Percentiles rank a stretch among this genome's conserved stretches.
These are phyloP conservation scores for Penicillium atrosanguineum DNA, from an alignment of 495 filamentous ascomycete species.

Conservation along the genomic window DNA sequence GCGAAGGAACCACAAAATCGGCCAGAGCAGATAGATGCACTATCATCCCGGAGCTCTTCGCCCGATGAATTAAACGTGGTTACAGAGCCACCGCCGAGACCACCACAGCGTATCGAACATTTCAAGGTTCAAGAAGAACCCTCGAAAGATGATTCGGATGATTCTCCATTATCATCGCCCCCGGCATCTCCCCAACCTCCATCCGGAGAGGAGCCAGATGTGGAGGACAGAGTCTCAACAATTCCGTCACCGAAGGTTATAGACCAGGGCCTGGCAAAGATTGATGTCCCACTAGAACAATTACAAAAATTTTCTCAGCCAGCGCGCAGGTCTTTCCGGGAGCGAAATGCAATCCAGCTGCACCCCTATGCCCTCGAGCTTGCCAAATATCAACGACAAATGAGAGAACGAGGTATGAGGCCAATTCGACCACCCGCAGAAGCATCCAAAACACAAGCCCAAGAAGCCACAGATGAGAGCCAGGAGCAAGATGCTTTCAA, in stretches of 20 bases:
- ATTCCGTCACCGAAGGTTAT: not conserved
- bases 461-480: slow-evolving; percentile 51
- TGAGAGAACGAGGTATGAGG: slow-evolving; percentile 61
- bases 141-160: slow-evolving; percentile 11
- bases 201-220: slow-evolving; percentile 1
- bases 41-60: slow-evolving; percentile 19
- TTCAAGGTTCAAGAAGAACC: not conserved
- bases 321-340: slow-evolving; percentile 50
- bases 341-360: slow-evolving; percentile 72
- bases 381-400: slow-evolving; percentile 58
- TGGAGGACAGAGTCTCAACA: not conserved
- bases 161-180: slow-evolving; percentile 46
- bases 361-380: slow-evolving; percentile 70
- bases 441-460: slow-evolving; percentile 19
- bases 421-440: slow-evolving; percentile 52
- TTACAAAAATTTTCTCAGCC: slow-evolving; percentile 32
- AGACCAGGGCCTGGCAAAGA: slow-evolving; percentile 16
- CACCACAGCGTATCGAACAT: not conserved
- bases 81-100: slow-evolving; percentile 11
- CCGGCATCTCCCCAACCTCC: slow-evolving; percentile 30
- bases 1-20: not conserved
- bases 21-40: not conserved
- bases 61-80: slow-evolving; percentile 34
- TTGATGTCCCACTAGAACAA: slow-evolving; percentile 33
- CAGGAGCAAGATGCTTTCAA: slow-evolving; percentile 41